Evolutionary conservation across 1,139 yeast species (phyloP).

Genomic region (Candida tetrigidarum): DNA sequence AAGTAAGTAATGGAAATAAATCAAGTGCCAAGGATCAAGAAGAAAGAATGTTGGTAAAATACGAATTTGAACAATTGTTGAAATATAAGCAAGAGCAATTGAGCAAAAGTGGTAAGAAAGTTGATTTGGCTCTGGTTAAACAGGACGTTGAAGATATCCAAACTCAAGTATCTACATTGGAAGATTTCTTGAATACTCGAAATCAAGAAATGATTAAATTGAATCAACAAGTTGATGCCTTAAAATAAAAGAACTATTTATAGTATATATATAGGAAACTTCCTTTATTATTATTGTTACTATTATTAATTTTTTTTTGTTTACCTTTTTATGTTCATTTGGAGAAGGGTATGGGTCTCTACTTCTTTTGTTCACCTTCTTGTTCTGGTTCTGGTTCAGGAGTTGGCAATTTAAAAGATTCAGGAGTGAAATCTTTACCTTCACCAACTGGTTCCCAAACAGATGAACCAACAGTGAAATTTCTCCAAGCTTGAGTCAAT

Average conservation of each 20-base stretch:
- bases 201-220: slow-evolving; percentile 54
- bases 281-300: slow-evolving; percentile 1
- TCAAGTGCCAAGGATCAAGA: slow-evolving; percentile 31
- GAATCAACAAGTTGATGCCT: slow-evolving; percentile 42
- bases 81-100: slow-evolving; percentile 62
- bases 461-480: slow-evolving; percentile 84
- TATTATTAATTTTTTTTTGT: background rate
- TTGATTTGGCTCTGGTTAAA: slow-evolving; percentile 45
- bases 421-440: slow-evolving; percentile 84
- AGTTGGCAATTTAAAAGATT: slow-evolving; percentile 76
- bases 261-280: slow-evolving; percentile 1
- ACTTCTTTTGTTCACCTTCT: slow-evolving; percentile 35
- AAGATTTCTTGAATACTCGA: slow-evolving; percentile 57
- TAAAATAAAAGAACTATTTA: slow-evolving; percentile 16
- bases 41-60: slow-evolving; percentile 44
- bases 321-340: background rate
- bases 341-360: no score
- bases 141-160: slow-evolving; percentile 68
- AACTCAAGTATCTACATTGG: slow-evolving; percentile 63
- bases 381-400: slow-evolving; percentile 77
- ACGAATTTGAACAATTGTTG: slow-evolving; percentile 82
- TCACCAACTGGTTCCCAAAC: slow-evolving; percentile 94
- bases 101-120: slow-evolving; percentile 14
- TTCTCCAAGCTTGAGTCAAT: slow-evolving; percentile 90
- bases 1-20: slow-evolving; percentile 57